These are phyloP conservation scores for Gonium pectorale DNA, from an alignment of 139 green algal species.

Conservation along the genomic window DNA sequence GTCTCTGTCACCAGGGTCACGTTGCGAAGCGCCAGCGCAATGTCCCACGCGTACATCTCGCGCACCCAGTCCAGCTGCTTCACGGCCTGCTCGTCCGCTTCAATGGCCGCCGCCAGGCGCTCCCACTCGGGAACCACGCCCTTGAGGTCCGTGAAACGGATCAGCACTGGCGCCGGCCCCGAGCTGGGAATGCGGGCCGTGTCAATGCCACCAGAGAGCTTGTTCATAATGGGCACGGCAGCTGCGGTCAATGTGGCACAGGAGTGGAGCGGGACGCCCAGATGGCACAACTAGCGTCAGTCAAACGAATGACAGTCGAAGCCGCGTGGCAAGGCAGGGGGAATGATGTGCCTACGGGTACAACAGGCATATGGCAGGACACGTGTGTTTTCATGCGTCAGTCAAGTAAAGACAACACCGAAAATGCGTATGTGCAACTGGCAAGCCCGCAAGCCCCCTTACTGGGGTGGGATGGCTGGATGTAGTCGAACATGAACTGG, in stretches of 20 bases:
- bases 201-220: conserved; percentile 8
- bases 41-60: conserved; percentile 93
- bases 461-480: conserved; percentile 64
- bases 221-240: conserved; percentile 29
- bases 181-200: conserved; percentile 50
- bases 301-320: no score
- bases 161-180: conserved; percentile 80
- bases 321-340: no score
- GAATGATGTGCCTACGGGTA: no score
- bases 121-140: conserved; percentile 84
- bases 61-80: conserved; percentile 83
- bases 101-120: conserved; percentile 79
- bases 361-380: no score
- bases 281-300: no score
- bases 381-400: no score
- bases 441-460: background rate
- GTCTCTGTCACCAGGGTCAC: conserved; percentile 57
- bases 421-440: no score
- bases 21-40: conserved; percentile 59
- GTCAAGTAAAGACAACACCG: no score
- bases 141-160: conserved; percentile 68
- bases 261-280: no score
- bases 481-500: conserved; percentile 86
- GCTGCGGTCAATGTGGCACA: background rate
- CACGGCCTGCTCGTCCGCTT: conserved; percentile 81